phyloP scores from a whole-genome alignment of 2,329 filamentous ascomycete genomes.

The Chaetomium olivaceum region DNA sequence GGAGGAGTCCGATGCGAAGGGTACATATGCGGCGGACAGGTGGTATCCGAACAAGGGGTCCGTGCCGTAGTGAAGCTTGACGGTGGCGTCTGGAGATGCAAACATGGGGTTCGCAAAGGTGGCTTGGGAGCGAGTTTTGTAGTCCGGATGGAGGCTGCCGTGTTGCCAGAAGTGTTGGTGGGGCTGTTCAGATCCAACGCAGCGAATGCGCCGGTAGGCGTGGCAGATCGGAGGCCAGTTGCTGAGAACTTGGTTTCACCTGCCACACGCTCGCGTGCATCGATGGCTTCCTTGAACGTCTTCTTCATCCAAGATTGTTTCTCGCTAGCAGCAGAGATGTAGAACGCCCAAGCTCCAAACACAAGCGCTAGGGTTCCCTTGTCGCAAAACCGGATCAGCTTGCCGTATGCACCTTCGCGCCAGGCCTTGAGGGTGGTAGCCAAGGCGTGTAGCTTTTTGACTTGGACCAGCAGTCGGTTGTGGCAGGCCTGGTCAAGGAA shows the following conservation, averaged over 20 bases:
- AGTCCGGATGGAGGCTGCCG: constrained; percentile 6
- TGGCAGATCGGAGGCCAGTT: not conserved
- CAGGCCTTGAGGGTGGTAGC: constrained; percentile 46
- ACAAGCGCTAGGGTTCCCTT: constrained; percentile 2
- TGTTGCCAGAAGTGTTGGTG: constrained; percentile 2
- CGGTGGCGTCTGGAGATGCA: constrained; percentile 37
- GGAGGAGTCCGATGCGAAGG: constrained; percentile 42
- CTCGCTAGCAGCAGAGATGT: not conserved
- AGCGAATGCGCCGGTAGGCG: not conserved
- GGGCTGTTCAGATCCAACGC: not conserved
- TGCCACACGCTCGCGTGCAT: not conserved
- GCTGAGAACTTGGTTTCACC: not conserved
- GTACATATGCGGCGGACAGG: constrained; percentile 48
- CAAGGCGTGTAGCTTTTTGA: constrained; percentile 43
- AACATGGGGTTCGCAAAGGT: constrained; percentile 47
- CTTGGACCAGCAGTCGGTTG: constrained; percentile 43
- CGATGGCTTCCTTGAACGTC: not conserved
- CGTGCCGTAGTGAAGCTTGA: constrained; percentile 49
- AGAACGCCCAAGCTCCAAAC: constrained; percentile 9
- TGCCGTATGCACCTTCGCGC: constrained; percentile 47
- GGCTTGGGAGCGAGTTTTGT: not conserved
- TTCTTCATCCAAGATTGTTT: not conserved
- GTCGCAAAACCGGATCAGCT: constrained; percentile 18
- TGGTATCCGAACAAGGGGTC: constrained; percentile 59
- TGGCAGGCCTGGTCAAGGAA: constrained; percentile 44